phyloP scores from a whole-genome alignment of 257 asterid species.

The Nicotiana attenuata region DNA sequence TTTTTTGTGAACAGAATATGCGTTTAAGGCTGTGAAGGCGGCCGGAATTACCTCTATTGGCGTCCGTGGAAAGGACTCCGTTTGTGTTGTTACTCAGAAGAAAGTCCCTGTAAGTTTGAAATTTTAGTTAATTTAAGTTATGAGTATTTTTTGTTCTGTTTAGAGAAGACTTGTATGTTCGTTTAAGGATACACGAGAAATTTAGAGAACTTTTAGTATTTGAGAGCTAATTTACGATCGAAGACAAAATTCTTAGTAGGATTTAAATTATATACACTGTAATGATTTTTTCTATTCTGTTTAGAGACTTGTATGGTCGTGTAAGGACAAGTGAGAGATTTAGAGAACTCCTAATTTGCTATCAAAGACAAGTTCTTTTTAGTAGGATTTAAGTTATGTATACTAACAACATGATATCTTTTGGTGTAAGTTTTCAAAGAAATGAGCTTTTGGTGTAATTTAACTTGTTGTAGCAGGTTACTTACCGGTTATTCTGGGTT shows the following conservation, averaged over 20 bases:
- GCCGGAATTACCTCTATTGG: constrained; percentile 95
- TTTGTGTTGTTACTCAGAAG: constrained; percentile 99
- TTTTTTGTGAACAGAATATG: constrained; percentile 28
- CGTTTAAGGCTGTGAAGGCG: constrained; percentile 82
- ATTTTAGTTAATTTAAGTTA: not conserved
- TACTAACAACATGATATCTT: too few species aligned
- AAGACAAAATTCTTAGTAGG: too few species aligned
- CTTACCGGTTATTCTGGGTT: too few species aligned
- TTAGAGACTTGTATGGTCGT: not conserved
- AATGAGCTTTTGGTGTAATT: too few species aligned
- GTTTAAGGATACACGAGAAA: not conserved
- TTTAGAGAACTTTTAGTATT: not conserved
- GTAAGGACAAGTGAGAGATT: not conserved
- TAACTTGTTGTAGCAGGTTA: too few species aligned
- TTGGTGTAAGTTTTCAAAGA: too few species aligned
- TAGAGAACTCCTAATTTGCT: too few species aligned
- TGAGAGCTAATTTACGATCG: not conserved
- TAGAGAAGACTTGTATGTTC: not conserved
- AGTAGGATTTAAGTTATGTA: too few species aligned
- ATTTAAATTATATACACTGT: too few species aligned
- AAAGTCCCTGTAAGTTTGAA: constrained; percentile 66
- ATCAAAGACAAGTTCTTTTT: too few species aligned
- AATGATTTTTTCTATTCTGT: not conserved
- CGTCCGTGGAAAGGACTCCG: constrained; percentile 91
- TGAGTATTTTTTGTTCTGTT: not conserved